Base-by-base conservation (phyloP, 192 early-diverging fungal species). In the Linnemannia elongata region DNA sequence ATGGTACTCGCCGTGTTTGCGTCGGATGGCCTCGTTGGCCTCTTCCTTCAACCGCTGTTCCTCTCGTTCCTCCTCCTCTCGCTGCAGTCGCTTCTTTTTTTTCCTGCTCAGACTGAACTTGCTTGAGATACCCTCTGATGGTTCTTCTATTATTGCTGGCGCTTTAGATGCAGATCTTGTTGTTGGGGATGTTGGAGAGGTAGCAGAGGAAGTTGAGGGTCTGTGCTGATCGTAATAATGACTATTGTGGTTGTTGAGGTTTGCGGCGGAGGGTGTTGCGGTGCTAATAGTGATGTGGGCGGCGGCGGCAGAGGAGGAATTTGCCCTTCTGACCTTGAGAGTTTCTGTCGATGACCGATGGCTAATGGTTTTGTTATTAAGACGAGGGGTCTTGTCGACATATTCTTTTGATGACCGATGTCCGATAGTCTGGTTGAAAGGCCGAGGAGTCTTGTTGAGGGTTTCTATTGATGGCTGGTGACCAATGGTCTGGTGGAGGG, bases 1-100 rank as follows among this genome's bases (percentile, higher is more conserved):
- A 44, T 69, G 79, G 66, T 81, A 81, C 27, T 87, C 85, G 35
- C 85, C 85, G 69, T 87, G 85, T 45, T 87, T 87, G 39, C 72
- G 71, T 13, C 85, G 79, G 27, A 87, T 30, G 38, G 85, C 85
- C 72, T 87, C 85, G 47, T 77, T 77, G 49, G 85, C 85, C 41
- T 77, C 72, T 33, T 81, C 76, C 63, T 81, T 81, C 18, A 81
- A 49, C 20, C 72, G 45, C 13, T 49, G 71, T 47, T 81, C 79
- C 47, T 87, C 79, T 30, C 60, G 79, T 18, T 80, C 75, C 35
- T 87, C 71, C 8, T 60, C 76, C 71, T 81, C 54, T 6, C 72
- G 74, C 68, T 81, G 68, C 22, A 81, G 72, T 6, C 75, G 60
- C 60, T 66, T 49, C 72, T 78, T 77, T 44, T 87, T 77, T 38